These are phyloP conservation scores for Grosmannia serpens DNA, from an alignment of 2,329 filamentous ascomycete genomes.

Conservation along the genomic window DNA sequence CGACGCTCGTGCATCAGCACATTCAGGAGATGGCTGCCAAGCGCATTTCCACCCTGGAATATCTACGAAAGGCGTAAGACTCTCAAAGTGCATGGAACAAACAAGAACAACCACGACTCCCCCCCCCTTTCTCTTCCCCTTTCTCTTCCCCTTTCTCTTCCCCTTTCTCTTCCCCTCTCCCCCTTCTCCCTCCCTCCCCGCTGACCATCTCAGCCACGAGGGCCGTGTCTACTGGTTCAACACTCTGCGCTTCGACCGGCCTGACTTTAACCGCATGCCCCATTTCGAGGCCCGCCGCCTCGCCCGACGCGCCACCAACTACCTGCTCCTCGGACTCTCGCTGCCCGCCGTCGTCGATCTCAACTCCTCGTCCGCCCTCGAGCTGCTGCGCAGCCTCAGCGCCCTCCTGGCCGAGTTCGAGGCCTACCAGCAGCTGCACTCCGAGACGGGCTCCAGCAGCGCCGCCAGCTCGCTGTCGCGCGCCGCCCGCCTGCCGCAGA, in stretches of 20 bases:
- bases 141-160: neutral
- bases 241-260: conserved; percentile 79
- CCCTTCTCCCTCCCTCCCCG: conserved; percentile 12
- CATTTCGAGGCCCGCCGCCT: conserved; percentile 79
- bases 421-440: conserved; percentile 78
- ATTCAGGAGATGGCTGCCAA: conserved; percentile 83
- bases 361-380: conserved; percentile 64
- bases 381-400: conserved; percentile 81
- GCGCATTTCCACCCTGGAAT: conserved; percentile 87
- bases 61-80: conserved; percentile 77
- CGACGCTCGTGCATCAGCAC: conserved; percentile 41
- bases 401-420: conserved; percentile 85
- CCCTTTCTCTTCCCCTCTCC: neutral
- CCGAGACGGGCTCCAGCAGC: conserved; percentile 51
- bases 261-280: conserved; percentile 68
- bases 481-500: conserved; percentile 62
- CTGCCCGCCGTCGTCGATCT: conserved; percentile 84
- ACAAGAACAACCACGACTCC: no score
- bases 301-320: conserved; percentile 83
- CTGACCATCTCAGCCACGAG: conserved; percentile 55
- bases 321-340: conserved; percentile 83
- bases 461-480: conserved; percentile 59
- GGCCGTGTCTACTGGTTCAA: conserved; percentile 98
- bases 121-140: neutral
- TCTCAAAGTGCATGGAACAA: no score